These are phyloP conservation scores for Physocladia obscura DNA, from an alignment of 192 early-diverging fungal species.

Conservation along the genomic window DNA sequence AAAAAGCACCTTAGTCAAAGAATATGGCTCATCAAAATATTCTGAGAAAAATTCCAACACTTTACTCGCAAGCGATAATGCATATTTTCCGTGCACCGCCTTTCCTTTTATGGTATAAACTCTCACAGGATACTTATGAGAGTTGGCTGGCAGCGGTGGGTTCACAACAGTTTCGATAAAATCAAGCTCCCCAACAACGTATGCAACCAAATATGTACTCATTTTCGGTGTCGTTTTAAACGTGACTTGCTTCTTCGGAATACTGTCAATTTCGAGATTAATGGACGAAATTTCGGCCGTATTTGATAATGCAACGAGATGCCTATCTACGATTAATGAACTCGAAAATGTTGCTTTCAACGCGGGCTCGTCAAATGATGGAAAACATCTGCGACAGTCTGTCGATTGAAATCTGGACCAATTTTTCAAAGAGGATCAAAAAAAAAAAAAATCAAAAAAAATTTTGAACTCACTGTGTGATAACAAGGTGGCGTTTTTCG, in stretches of 20 bases:
- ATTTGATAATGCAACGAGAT: conserved; percentile 86
- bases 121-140: conserved; percentile 74
- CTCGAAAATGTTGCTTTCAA: conserved; percentile 94
- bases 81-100: conserved; percentile 79
- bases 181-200: conserved; percentile 88
- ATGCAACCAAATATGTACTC: conserved; percentile 93
- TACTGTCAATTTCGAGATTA: conserved; percentile 48
- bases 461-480: conserved; percentile 98
- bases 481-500: conserved; percentile 65
- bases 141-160: conserved; percentile 57
- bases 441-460: too few relatives aligned
- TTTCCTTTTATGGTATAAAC: conserved; percentile 82
- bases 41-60: conserved; percentile 85
- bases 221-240: conserved; percentile 91
- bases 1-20: conserved; percentile 80
- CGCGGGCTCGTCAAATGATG: conserved; percentile 95
- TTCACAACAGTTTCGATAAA: conserved; percentile 80
- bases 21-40: conserved; percentile 84
- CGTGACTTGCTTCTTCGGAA: conserved; percentile 83
- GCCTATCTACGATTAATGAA: conserved; percentile 72
- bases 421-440: too few relatives aligned
- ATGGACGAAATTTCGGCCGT: conserved; percentile 76
- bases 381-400: conserved; percentile 87
- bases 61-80: conserved; percentile 71
- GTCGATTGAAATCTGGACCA: conserved; percentile 96